A percentile compares a stretch with the other conserved stretches of the same genome.
phyloP scores from a whole-genome alignment of 2,329 filamentous ascomycete species.

The Chalaropsis thielavioides region DNA sequence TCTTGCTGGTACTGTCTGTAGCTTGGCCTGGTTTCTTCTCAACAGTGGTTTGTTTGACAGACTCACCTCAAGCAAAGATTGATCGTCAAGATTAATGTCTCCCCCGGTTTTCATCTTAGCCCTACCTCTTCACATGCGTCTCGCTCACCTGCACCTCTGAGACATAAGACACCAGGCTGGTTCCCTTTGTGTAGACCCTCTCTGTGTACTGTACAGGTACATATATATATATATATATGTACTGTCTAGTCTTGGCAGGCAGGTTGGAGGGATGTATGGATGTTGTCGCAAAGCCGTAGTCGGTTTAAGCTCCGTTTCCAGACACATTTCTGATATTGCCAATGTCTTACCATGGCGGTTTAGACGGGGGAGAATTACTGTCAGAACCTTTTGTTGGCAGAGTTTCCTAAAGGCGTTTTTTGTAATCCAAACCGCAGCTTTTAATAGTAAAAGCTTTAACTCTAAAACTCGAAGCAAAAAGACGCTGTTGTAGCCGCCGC shows the following conservation, averaged over 20 bases:
- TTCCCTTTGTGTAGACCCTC: background rate
- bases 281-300: background rate
- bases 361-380: background rate
- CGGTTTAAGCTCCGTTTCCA: conserved; percentile 9
- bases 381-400: background rate
- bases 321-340: conserved; percentile 5
- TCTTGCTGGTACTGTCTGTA: background rate
- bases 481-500: background rate
- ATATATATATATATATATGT: too few species aligned
- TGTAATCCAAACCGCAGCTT: background rate
- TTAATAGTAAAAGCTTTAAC: background rate
- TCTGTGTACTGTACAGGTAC: too few species aligned
- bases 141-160: background rate
- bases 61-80: background rate
- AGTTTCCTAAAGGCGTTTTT: background rate
- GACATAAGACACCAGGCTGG: background rate
- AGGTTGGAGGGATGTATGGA: background rate
- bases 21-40: background rate
- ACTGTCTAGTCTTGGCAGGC: background rate
- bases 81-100: background rate
- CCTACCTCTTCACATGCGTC: background rate
- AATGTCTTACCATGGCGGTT: conserved; percentile 3
- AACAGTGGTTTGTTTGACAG: background rate
- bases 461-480: background rate
- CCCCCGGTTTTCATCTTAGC: background rate